Percentiles rank a stretch among this genome's conserved stretches.
Conservation (phyloP, 2,329 filamentous ascomycete species). For the Trichoderma hamatum region DNA sequence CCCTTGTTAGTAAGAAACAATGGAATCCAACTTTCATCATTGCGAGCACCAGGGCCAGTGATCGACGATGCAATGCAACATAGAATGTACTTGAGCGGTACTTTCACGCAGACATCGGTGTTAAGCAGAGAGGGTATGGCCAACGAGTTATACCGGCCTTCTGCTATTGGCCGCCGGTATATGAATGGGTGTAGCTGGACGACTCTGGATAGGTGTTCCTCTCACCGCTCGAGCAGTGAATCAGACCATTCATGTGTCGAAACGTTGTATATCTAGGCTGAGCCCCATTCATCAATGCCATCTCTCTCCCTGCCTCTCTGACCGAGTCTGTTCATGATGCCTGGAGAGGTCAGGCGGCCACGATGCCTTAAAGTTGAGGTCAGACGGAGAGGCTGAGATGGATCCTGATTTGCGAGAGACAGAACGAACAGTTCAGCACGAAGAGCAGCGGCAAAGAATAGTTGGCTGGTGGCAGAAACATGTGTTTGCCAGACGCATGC, state of each 20-base stretch:
- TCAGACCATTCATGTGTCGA: slow-evolving; percentile 12
- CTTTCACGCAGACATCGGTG: background rate
- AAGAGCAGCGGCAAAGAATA: background rate
- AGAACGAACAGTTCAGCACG: background rate
- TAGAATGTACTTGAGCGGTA: background rate
- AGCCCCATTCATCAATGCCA: slow-evolving; percentile 1
- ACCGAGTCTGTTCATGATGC: background rate
- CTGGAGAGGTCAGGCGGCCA: background rate
- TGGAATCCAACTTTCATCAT: background rate
- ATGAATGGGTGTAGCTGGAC: background rate
- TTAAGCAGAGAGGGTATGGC: background rate
- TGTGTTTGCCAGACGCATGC: background rate
- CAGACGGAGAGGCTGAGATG: background rate
- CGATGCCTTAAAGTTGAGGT: background rate
- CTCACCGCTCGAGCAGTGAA: slow-evolving; percentile 8
- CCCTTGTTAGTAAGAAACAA: background rate
- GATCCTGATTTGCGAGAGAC: background rate
- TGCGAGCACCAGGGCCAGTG: background rate
- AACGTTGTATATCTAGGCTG: slow-evolving; percentile 4
- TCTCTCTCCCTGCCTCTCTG: background rate
- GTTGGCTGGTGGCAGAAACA: background rate
- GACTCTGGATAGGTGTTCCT: background rate
- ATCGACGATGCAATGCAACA: background rate
- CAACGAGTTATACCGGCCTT: background rate
- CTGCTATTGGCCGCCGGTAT: background rate